These are phyloP conservation scores for Talaromyces amestolkiae DNA, from an alignment of 2,329 filamentous ascomycete species.

Conservation along the genomic window DNA sequence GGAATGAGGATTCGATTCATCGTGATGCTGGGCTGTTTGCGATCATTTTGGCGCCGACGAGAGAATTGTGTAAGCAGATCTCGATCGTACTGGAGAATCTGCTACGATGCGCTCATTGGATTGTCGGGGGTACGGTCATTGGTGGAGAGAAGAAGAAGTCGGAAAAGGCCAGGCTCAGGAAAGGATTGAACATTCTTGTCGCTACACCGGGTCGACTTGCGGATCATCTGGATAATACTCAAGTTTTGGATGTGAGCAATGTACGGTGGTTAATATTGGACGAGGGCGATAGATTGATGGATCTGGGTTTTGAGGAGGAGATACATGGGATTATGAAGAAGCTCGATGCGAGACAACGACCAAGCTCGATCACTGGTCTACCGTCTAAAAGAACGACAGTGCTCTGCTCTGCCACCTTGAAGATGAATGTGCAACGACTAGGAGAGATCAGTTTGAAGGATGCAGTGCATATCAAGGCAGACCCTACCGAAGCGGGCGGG, in stretches of 20 bases:
- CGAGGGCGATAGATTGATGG: conserved; percentile 97
- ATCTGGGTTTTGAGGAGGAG: conserved; percentile 93
- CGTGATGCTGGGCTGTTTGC: conserved; percentile 89
- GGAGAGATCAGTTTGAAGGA: conserved; percentile 95
- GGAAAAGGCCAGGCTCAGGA: conserved; percentile 89
- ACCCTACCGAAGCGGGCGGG: conserved; percentile 56
- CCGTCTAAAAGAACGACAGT: conserved; percentile 78
- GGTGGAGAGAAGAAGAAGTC: conserved; percentile 72
- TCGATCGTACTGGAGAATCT: conserved; percentile 80
- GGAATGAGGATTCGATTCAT: conserved; percentile 55
- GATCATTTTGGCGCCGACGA: conserved; percentile 87
- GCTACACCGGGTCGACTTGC: conserved; percentile 88
- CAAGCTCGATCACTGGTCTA: conserved; percentile 61
- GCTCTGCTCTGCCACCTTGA: conserved; percentile 95
- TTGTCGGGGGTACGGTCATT: conserved; percentile 83
- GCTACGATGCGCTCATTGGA: conserved; percentile 85
- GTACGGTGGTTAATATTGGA: conserved; percentile 94
- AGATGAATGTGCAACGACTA: conserved; percentile 91
- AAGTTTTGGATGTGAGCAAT: conserved; percentile 80
- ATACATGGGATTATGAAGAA: conserved; percentile 81
- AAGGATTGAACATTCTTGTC: conserved; percentile 92
- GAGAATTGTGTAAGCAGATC: conserved; percentile 93
- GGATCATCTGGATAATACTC: conserved; percentile 90
- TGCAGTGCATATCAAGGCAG: conserved; percentile 78
- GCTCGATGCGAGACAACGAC: conserved; percentile 66